Conservation (phyloP, 2,329 filamentous ascomycete genomes). For the Xylariaceae sp. region DNA sequence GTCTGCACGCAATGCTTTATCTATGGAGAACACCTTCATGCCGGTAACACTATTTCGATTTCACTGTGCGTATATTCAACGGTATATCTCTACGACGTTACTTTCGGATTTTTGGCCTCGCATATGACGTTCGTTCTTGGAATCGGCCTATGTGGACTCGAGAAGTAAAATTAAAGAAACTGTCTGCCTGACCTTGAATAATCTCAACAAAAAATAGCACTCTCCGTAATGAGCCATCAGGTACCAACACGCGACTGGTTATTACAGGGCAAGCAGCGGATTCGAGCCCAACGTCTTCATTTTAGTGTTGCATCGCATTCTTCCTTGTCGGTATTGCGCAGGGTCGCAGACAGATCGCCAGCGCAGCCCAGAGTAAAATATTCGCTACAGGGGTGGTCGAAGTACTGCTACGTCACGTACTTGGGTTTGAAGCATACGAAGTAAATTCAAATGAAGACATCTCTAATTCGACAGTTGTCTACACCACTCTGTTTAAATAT, state of each 20-base stretch:
- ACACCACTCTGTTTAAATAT: no score
- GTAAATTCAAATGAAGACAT: no score
- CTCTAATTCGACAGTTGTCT: no score
- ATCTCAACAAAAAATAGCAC: conserved; percentile 5
- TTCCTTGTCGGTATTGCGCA: conserved; percentile 27
- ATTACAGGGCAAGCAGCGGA: conserved; percentile 15
- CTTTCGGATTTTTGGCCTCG: background rate
- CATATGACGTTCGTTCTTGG: background rate
- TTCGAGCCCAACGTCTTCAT: conserved; percentile 29
- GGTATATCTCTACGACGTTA: no score
- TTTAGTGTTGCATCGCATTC: conserved; percentile 27
- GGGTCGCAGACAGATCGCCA: conserved; percentile 29
- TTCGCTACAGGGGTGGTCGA: background rate
- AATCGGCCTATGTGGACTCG: no score
- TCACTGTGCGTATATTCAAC: no score
- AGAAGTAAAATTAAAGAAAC: no score
- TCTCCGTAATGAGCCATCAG: conserved; percentile 26
- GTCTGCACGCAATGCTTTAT: conserved; percentile 21
- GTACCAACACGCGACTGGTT: conserved; percentile 27
- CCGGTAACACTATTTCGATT: conserved; percentile 1
- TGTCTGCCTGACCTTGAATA: conserved; percentile 1
- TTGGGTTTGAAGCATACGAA: no score
- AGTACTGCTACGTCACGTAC: no score
- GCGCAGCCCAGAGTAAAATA: conserved; percentile 19
- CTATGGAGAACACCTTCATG: conserved; percentile 3